phyloP scores from a whole-genome alignment of 1,284 basidiomycete genomes.

The Hypsizygus ulmarius region DNA sequence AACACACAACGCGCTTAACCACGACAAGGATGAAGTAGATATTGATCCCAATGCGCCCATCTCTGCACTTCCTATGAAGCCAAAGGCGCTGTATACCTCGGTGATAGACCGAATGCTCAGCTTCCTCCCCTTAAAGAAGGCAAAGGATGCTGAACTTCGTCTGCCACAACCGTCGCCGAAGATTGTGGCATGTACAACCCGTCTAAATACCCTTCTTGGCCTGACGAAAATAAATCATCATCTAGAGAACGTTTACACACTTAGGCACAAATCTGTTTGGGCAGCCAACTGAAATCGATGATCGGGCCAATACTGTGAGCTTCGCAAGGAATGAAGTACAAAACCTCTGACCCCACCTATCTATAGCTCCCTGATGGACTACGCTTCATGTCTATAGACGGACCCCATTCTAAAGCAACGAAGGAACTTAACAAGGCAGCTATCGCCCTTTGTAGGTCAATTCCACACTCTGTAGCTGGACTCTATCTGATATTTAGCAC shows the following conservation, averaged over 20 bases:
- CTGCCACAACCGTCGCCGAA: constrained; percentile 5
- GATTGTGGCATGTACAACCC: constrained; percentile 11
- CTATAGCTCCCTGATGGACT: constrained; percentile 11
- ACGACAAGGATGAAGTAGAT: not conserved
- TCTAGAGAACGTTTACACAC: constrained; percentile 9
- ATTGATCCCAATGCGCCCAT: too few species aligned
- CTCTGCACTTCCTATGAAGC: not conserved
- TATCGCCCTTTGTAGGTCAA: constrained; percentile 8
- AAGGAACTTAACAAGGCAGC: constrained; percentile 9
- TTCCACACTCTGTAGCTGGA: not conserved
- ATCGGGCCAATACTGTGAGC: constrained; percentile 9
- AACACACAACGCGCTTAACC: too few species aligned
- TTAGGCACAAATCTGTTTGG: constrained; percentile 8
- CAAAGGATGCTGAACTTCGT: not conserved
- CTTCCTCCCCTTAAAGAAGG: not conserved
- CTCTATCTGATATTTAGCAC: not conserved
- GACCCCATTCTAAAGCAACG: not conserved
- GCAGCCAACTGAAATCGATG: constrained; percentile 8
- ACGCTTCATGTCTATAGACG: constrained; percentile 1
- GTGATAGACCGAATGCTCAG: not conserved
- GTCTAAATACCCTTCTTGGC: not conserved
- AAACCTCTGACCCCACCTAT: not conserved
- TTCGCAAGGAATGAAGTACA: too few species aligned
- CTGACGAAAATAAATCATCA: not conserved
- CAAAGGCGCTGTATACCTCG: not conserved